Conservation (phyloP, 495 filamentous ascomycete genomes). For the Aspergillus mulundensis region DNA sequence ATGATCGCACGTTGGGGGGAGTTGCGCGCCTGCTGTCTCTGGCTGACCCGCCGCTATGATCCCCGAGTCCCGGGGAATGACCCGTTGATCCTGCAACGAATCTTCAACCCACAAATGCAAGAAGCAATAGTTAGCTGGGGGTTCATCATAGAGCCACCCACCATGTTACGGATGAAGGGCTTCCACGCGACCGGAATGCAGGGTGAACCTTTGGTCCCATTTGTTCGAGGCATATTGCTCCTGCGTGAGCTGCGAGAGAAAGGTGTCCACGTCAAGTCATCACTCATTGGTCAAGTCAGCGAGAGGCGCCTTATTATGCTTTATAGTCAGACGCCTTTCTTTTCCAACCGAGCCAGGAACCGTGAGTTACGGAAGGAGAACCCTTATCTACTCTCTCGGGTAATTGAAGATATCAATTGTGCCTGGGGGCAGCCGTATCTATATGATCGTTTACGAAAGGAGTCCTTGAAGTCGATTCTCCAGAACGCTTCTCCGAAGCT, state of each 20-base stretch:
- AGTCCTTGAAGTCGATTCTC: slow-evolving; percentile 17
- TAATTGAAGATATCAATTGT: slow-evolving; percentile 28
- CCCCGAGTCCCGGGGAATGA: neutral
- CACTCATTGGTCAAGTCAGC: slow-evolving; percentile 39
- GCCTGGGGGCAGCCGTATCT: slow-evolving; percentile 34
- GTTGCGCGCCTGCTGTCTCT: slow-evolving; percentile 37
- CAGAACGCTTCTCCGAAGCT: neutral
- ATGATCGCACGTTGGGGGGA: slow-evolving; percentile 35
- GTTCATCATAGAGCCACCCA: slow-evolving; percentile 40
- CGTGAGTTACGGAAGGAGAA: slow-evolving; percentile 35
- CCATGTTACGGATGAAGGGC: slow-evolving; percentile 1
- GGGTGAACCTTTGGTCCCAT: slow-evolving; percentile 28
- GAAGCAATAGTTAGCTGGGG: slow-evolving; percentile 57
- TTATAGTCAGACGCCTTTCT: slow-evolving; percentile 33
- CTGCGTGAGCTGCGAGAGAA: slow-evolving; percentile 43
- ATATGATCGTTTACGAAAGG: slow-evolving; percentile 21
- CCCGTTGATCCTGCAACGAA: slow-evolving; percentile 28
- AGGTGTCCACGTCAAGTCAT: slow-evolving; percentile 40
- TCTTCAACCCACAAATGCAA: slow-evolving; percentile 47
- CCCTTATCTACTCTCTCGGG: slow-evolving; percentile 27
- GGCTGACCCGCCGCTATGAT: slow-evolving; percentile 39
- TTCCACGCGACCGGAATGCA: slow-evolving; percentile 9
- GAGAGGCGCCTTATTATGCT: slow-evolving; percentile 47
- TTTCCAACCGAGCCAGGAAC: slow-evolving; percentile 30
- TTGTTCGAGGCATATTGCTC: slow-evolving; percentile 49